Evolutionary conservation across 257 asterid genomes (phyloP).

Genomic region (Cordia subcordata): DNA sequence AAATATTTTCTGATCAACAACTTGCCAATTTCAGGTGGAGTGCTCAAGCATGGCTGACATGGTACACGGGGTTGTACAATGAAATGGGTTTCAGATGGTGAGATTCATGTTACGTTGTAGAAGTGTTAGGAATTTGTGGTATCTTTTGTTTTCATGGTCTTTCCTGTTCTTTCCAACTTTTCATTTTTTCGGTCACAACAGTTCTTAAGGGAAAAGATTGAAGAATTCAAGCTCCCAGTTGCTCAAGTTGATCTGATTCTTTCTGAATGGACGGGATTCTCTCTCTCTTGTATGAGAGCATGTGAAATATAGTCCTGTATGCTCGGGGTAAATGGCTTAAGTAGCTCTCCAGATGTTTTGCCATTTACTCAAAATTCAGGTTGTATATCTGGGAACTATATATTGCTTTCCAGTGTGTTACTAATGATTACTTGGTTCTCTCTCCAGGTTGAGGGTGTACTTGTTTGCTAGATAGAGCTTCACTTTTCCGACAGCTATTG

Average conservation of each 20-base stretch:
- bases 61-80: slow-evolving; percentile 75
- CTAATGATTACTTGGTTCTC: background rate
- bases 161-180: slow-evolving; percentile 3
- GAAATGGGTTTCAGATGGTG: slow-evolving; percentile 80
- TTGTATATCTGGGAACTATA: background rate
- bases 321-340: slow-evolving; percentile 95
- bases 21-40: slow-evolving; percentile 56
- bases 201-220: slow-evolving; percentile 92
- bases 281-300: slow-evolving; percentile 82
- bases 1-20: background rate
- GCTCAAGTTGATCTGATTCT: slow-evolving; percentile 82
- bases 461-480: slow-evolving; percentile 86
- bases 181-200: slow-evolving; percentile 56
- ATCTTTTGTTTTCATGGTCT: slow-evolving; percentile 5
- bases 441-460: slow-evolving; percentile 62
- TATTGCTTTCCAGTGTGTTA: background rate
- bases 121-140: background rate
- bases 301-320: slow-evolving; percentile 79
- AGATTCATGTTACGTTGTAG: background rate
- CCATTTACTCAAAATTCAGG: too few relatives aligned
- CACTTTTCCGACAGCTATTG: slow-evolving; percentile 88
- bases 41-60: slow-evolving; percentile 95
- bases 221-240: slow-evolving; percentile 96
- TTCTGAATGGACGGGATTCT: slow-evolving; percentile 99
- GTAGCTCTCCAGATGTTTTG: slow-evolving; percentile 19